phyloP scores from a whole-genome alignment of 305 asterid genomes.

The Fraxinus dipetala region DNA sequence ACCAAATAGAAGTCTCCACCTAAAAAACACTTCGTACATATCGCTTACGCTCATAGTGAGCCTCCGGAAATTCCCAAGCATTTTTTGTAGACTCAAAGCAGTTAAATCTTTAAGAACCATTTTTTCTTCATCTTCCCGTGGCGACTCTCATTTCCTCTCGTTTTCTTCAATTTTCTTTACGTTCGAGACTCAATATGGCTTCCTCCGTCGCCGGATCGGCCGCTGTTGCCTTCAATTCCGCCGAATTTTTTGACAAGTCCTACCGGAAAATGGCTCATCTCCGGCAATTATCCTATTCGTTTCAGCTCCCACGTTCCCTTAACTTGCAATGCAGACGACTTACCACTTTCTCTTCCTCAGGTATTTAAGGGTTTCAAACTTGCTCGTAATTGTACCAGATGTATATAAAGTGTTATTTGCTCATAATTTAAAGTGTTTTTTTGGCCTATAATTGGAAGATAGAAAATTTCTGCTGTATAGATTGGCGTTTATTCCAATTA shows the following conservation, averaged over 20 bases:
- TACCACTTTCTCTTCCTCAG: conserved; percentile 40
- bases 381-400: background rate
- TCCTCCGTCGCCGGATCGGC: conserved; percentile 32
- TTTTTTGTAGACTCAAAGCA: background rate
- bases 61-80: conserved; percentile 31
- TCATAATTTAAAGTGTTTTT: no score
- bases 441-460: background rate
- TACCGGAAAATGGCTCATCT: conserved; percentile 16
- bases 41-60: conserved; percentile 14
- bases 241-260: background rate
- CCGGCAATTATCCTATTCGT: conserved; percentile 11
- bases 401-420: background rate
- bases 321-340: conserved; percentile 46
- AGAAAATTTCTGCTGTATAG: background rate
- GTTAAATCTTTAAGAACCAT: background rate
- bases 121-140: no score
- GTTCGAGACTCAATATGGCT: conserved; percentile 29
- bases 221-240: conserved; percentile 27
- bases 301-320: conserved; percentile 29
- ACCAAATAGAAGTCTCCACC: background rate
- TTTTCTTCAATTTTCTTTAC: conserved; percentile 7
- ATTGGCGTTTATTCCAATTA: background rate
- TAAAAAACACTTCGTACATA: conserved; percentile 8
- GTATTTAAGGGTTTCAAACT: background rate
- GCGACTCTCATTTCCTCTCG: background rate